A percentile compares a stretch with the other conserved stretches of the same genome.
phyloP scores from a whole-genome alignment of 352 stramenopile genomes.

The Halophytophthora batemanensis region DNA sequence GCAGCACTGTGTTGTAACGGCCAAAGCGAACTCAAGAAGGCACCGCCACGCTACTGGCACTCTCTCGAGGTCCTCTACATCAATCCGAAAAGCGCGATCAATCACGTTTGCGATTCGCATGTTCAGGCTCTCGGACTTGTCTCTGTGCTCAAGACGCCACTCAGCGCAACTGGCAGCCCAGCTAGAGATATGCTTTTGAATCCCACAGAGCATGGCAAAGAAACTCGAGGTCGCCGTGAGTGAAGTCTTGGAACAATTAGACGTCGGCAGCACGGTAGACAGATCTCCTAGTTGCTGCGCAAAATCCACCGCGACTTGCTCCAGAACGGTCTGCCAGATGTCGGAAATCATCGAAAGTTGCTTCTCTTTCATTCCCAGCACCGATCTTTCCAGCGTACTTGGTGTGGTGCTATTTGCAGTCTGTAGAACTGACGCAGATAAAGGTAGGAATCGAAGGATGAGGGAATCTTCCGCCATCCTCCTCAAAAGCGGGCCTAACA shows the following conservation, averaged over 20 bases:
- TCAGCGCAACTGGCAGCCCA: conserved; percentile 39
- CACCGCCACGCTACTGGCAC: conserved; percentile 42
- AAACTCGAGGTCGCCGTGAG: conserved; percentile 5
- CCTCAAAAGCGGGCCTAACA: conserved; percentile 59
- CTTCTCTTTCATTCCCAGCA: background rate
- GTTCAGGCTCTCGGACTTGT: background rate
- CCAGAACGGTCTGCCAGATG: conserved; percentile 21
- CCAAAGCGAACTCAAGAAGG: conserved; percentile 43
- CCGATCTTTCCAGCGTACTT: background rate
- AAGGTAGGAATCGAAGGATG: conserved; percentile 21
- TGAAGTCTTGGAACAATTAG: background rate
- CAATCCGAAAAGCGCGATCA: conserved; percentile 35
- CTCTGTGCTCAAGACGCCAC: conserved; percentile 8
- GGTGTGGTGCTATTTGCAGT: background rate
- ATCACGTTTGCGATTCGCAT: conserved; percentile 21
- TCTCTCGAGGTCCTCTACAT: conserved; percentile 15
- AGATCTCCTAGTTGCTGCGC: conserved; percentile 9
- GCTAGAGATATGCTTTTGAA: conserved; percentile 74
- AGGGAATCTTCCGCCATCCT: conserved; percentile 66
- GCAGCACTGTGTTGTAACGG: conserved; percentile 24
- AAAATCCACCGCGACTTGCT: conserved; percentile 17
- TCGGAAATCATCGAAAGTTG: conserved; percentile 11
- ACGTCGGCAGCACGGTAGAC: background rate
- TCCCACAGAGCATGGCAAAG: conserved; percentile 22
- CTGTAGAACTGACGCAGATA: background rate